Percentiles rank a stretch among this genome's conserved stretches.
phyloP scores from a whole-genome alignment of 2,329 filamentous ascomycete species.

The Colletotrichum sp. region DNA sequence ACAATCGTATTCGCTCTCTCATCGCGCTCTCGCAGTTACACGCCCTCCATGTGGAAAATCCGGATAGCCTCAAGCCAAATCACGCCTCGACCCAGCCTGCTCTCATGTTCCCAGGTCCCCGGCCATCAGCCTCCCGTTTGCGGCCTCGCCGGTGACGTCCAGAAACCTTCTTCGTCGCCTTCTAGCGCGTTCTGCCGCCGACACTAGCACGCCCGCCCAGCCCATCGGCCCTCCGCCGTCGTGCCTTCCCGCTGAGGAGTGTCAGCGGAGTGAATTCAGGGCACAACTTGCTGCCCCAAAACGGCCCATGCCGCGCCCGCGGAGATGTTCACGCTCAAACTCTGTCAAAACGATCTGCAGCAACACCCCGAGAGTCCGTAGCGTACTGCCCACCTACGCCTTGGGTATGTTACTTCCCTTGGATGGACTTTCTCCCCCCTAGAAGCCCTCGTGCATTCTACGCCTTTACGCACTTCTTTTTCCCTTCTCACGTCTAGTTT shows the following conservation, averaged over 20 bases:
- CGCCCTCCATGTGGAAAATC: slow-evolving; percentile 16
- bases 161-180: slow-evolving; percentile 16
- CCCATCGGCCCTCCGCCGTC: not conserved
- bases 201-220: not conserved
- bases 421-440: not conserved
- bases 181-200: slow-evolving; percentile 9
- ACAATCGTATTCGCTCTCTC: not conserved
- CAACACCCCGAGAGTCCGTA: slow-evolving; percentile 7
- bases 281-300: not conserved
- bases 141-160: slow-evolving; percentile 17
- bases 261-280: not conserved
- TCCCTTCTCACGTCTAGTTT: not conserved
- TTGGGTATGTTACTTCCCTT: not conserved
- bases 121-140: slow-evolving; percentile 14
- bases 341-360: not conserved
- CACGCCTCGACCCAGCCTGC: not conserved
- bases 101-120: not conserved
- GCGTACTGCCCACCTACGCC: not conserved
- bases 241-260: not conserved
- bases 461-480: not conserved
- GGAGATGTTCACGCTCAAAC: not conserved
- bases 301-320: not conserved
- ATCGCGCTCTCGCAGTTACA: not conserved
- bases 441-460: not conserved
- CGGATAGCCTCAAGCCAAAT: not conserved